Evolutionary conservation across 257 asterid genomes (phyloP), one percentile per base, ranked within the genome.

Genomic region (Solanum chilense): DNA sequence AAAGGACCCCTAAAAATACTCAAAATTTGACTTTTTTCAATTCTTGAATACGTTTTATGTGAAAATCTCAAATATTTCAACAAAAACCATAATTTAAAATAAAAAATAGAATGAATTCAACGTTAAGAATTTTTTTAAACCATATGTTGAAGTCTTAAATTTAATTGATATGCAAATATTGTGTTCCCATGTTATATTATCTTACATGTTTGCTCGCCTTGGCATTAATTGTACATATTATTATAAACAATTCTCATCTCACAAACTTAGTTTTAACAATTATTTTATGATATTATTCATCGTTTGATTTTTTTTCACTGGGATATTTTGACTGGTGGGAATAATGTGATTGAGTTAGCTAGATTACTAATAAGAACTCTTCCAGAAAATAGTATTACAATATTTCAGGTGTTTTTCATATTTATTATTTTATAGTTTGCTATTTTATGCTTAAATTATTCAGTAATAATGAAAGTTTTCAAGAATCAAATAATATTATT

Each of bases 311-410:
- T 12, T 39, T 9, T 75, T 89, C 42, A 39, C 0, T 39, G 9
- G 42, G 3, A 39, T 39, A 39, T 39, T 39, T 39, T 93, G 47
- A 90, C 93, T 23, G 44, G 87, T 86, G 96, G 93, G 58, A 90
- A 88, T 83, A 90, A 92, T 13, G 90, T 89, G 76, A 82, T 41
- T 85, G 88, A 90, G 52, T 90, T 93, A 25, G 95, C 98, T 15
- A 92, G 84, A 82, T 87, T 95, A 88, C 73, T 95, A 29, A 92
- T 95, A 2, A 95, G 97, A 29, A 56, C 77, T 14, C 89, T 91
- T 89, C 92, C 92, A 60, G 95, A 93, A 87, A 95, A 93, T 16
- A 86, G 89, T 60, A 83, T 95, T 87, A 89, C 96, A 66, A 77
- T 94, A 35, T 70, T 95, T 78, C 96, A 94, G 98, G 99, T 95